A percentile compares a stretch with the other conserved stretches of the same genome.
These are phyloP conservation scores for Hirsutella thompsonii DNA, from an alignment of 2,329 filamentous ascomycete genomes.

Conservation along the genomic window DNA sequence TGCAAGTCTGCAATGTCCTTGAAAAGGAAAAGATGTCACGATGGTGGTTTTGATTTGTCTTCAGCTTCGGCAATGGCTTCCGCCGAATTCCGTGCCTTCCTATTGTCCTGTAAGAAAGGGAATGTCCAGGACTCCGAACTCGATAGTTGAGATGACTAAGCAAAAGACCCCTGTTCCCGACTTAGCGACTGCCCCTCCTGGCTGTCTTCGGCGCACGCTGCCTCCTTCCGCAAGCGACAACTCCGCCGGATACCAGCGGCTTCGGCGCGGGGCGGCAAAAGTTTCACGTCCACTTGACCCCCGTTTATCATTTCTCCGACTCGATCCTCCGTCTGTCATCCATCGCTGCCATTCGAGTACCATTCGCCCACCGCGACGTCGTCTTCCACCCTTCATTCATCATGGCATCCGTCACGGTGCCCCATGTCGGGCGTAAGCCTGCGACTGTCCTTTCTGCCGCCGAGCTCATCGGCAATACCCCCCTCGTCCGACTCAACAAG, in stretches of 20 bases:
- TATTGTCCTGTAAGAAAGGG: too few species aligned
- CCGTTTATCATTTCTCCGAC: not conserved
- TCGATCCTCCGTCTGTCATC: not conserved
- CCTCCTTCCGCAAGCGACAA: not conserved
- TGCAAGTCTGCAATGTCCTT: too few species aligned
- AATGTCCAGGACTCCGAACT: too few species aligned
- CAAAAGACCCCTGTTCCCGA: not conserved
- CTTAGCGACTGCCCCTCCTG: not conserved
- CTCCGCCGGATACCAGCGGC: slow-evolving; percentile 13
- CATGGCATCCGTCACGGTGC: slow-evolving; percentile 11
- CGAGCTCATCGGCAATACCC: slow-evolving; percentile 89
- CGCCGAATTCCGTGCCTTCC: too few species aligned
- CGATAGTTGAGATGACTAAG: too few species aligned
- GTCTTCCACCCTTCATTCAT: not conserved
- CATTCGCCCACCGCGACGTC: not conserved
- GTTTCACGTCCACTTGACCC: not conserved
- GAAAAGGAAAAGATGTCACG: too few species aligned
- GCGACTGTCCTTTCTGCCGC: slow-evolving; percentile 49
- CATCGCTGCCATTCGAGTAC: not conserved
- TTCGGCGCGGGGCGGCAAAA: slow-evolving; percentile 12
- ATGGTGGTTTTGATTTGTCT: too few species aligned
- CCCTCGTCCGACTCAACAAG: slow-evolving; percentile 87
- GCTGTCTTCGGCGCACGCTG: not conserved
- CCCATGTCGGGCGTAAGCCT: slow-evolving; percentile 18
- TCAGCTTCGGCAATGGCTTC: too few species aligned